Percentiles rank a stretch among this genome's conserved stretches.
Evolutionary conservation across 768 basidiomycete genomes (phyloP).

Genomic region (Gelatoporia subvermispora): DNA sequence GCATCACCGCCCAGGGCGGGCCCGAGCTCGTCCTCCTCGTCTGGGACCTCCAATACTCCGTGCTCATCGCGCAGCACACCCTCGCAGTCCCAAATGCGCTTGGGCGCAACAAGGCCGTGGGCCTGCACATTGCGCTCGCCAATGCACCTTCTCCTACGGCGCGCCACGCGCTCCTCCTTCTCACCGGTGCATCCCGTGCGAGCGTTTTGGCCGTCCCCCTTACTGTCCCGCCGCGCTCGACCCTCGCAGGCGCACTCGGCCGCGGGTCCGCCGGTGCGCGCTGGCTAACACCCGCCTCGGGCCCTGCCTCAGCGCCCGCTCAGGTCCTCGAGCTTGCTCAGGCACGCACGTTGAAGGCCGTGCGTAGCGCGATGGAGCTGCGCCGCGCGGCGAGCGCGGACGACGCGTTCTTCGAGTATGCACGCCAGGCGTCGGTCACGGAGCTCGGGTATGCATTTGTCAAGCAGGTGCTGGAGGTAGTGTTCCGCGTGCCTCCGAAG

Average conservation of each 20-base stretch:
- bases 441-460: constrained; percentile 45
- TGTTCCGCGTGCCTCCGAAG: constrained; percentile 39
- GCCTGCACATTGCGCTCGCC: constrained; percentile 13
- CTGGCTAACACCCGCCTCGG: constrained; percentile 37
- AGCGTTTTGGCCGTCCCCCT: constrained; percentile 59
- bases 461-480: constrained; percentile 47
- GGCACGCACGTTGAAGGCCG: constrained; percentile 30
- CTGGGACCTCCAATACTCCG: constrained; percentile 31
- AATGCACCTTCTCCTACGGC: neutral
- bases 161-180: constrained; percentile 11
- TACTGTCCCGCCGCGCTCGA: constrained; percentile 48
- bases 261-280: constrained; percentile 36
- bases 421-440: constrained; percentile 26
- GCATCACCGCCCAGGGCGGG: constrained; percentile 7
- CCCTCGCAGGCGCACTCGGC: constrained; percentile 60
- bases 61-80: constrained; percentile 25
- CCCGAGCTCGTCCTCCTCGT: constrained; percentile 25
- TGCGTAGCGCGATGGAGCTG: constrained; percentile 38
- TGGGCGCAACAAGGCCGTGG: constrained; percentile 12
- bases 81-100: constrained; percentile 22
- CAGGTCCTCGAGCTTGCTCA: constrained; percentile 15
- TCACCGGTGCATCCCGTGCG: constrained; percentile 29
- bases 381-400: constrained; percentile 50
- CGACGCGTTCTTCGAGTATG: constrained; percentile 59
- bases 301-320: neutral